Evolutionary conservation across 192 early-diverging fungal species (phyloP), one percentile per base, ranked within the genome.

Genomic region (Glomus cerebriforme): DNA sequence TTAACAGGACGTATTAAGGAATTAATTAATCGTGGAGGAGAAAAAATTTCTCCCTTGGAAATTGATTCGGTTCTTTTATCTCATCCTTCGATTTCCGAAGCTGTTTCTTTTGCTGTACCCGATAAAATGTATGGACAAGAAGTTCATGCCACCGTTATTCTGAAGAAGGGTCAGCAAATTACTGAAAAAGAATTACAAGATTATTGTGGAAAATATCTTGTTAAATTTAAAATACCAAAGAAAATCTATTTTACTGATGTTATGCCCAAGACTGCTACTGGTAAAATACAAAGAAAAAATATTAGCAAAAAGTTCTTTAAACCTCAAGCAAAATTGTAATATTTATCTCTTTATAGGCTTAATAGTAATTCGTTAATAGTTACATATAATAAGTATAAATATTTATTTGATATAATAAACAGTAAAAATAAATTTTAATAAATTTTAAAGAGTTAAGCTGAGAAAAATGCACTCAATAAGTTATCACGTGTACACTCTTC

Each of bases 11-110:
- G 95, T 59, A 94, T 94, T 83, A 95, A 96, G 88, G 95, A 95
- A 82, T 86, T 94, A 73, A 96, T 96, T 75, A 96, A 95, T 82
- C 92, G 95, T 63, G 94, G 94, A 45, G 95, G 95, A 31, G 95
- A 95, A 82, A 96, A 93, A 83, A 95, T 96, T 75, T 94, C 92
- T n/a, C 95, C 95, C 3, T 79, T 95, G 22, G 95, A 96, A 82
- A 85, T 96, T 2, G 94, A 96, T 79, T 86, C 86, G 17, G 86
- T 89, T 49, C 83, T 96, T 66, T 86, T 94, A 32, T 85, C 86
- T 70, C 91, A 92, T 59, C 92, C 89, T 17, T 87, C 85, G 60
- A 87, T 95, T 10, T 86, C 86, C 26, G 93, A 96, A 78, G 95
- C 92, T 2, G 90, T 93, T 24, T 88, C 87, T 59, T 96, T 94